phyloP scores from a whole-genome alignment of 345 rosid species.

The Brassica rapa region DNA sequence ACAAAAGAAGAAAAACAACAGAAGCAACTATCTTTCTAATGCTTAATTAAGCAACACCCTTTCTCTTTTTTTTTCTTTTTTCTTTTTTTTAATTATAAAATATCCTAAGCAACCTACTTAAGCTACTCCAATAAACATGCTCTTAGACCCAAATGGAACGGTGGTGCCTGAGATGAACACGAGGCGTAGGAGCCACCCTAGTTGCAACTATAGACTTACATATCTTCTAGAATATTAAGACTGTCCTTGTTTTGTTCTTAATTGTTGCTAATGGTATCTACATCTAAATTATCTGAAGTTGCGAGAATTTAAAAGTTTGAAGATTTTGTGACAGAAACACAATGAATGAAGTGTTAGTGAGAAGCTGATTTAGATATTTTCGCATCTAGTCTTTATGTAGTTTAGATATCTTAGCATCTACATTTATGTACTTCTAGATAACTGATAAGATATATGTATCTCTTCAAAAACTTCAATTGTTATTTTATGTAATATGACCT shows the following conservation, averaged over 20 bases:
- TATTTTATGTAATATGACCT: not conserved
- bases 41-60: not conserved
- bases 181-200: not conserved
- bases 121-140: no score
- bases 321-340: not conserved
- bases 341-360: not conserved
- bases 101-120: no score
- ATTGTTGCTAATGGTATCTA: not conserved
- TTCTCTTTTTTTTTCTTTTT: no score
- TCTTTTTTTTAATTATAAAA: no score
- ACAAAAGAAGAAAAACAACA: no score
- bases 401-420: not conserved
- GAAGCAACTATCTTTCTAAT: not conserved
- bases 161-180: not conserved
- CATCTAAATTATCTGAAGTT: not conserved
- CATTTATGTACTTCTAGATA: not conserved
- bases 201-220: not conserved
- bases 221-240: not conserved
- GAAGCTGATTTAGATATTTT: not conserved
- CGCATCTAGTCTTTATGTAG: not conserved
- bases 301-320: not conserved
- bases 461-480: not conserved
- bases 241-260: not conserved
- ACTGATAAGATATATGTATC: not conserved
- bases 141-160: not conserved